A percentile compares a stretch with the other conserved stretches of the same genome.
Evolutionary conservation across 352 stramenopile genomes (phyloP).

Genomic region (Phytophthora pini): DNA sequence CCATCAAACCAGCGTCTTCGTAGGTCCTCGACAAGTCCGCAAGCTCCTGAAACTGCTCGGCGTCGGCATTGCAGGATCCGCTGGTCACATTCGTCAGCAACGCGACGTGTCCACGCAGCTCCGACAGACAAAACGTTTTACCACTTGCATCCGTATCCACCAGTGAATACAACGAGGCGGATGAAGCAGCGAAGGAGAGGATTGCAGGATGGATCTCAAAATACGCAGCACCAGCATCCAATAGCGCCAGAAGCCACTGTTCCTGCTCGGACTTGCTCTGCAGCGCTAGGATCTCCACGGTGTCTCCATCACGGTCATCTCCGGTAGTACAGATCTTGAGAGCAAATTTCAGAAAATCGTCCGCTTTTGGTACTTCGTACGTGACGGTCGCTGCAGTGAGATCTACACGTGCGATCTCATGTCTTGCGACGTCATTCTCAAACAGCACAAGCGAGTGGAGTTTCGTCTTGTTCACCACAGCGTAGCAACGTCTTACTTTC

Average conservation of each 20-base stretch:
- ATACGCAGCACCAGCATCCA: conserved; percentile 56
- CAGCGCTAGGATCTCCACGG: conserved; percentile 41
- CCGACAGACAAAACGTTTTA: conserved; percentile 63
- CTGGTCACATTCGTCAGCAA: conserved; percentile 79
- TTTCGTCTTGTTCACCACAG: conserved; percentile 41
- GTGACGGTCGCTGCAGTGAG: conserved; percentile 41
- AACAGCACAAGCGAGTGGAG: conserved; percentile 43
- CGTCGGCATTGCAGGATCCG: conserved; percentile 24
- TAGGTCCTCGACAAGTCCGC: conserved; percentile 68
- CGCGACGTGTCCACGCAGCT: conserved; percentile 63
- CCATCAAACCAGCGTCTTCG: conserved; percentile 51
- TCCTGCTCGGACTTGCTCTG: conserved; percentile 48
- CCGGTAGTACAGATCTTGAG: conserved; percentile 37
- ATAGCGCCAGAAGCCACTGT: conserved; percentile 52
- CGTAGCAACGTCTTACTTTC: conserved; percentile 32
- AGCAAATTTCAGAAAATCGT: conserved; percentile 3
- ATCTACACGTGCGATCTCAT: conserved; percentile 25
- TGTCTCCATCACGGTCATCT: conserved; percentile 11
- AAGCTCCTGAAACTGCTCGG: conserved; percentile 83
- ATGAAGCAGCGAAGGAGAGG: conserved; percentile 36
- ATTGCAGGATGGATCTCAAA: conserved; percentile 42
- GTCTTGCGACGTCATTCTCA: conserved; percentile 37
- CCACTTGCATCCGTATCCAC: conserved; percentile 65
- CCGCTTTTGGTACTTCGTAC: conserved; percentile 26
- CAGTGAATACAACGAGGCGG: conserved; percentile 80